A percentile compares a stretch with the other conserved stretches of the same genome.
phyloP scores from a whole-genome alignment of 139 green algal species.

The Chlamydomonas eustigma region DNA sequence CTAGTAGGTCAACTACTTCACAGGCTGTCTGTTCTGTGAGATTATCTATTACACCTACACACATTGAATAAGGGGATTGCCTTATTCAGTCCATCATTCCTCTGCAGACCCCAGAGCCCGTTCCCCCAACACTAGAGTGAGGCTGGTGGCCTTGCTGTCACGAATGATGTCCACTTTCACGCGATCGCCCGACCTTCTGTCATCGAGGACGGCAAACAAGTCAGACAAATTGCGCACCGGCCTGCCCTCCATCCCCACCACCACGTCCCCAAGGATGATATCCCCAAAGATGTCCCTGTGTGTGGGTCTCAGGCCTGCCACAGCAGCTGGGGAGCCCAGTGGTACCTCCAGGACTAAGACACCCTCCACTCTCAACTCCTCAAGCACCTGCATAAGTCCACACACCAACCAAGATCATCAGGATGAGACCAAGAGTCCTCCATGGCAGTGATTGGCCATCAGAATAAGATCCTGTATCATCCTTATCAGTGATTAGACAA shows the following conservation, averaged over 20 bases:
- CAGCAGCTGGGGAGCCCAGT: conserved; percentile 46
- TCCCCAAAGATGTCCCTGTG: conserved; percentile 76
- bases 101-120: neutral
- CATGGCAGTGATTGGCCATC: no score
- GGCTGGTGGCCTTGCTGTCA: conserved; percentile 8
- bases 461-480: no score
- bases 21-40: no score
- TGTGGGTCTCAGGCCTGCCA: conserved; percentile 65
- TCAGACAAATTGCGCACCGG: conserved; percentile 40
- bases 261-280: conserved; percentile 53
- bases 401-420: neutral
- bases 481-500: no score
- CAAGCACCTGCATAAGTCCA: conserved; percentile 30
- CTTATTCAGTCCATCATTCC: conserved; percentile 4
- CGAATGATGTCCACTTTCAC: conserved; percentile 20
- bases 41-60: no score
- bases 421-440: no score
- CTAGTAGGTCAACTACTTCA: no score
- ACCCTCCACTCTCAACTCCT: conserved; percentile 60
- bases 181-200: conserved; percentile 48
- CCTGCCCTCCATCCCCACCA: conserved; percentile 40
- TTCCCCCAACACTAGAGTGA: conserved; percentile 4
- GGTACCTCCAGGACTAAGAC: conserved; percentile 76
- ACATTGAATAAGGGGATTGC: neutral
- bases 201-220: conserved; percentile 64